A percentile compares a stretch with the other conserved stretches of the same genome.
These are phyloP conservation scores for Saururus chinensis DNA, from an alignment of 164 flowering plant species.

Conservation along the genomic window DNA sequence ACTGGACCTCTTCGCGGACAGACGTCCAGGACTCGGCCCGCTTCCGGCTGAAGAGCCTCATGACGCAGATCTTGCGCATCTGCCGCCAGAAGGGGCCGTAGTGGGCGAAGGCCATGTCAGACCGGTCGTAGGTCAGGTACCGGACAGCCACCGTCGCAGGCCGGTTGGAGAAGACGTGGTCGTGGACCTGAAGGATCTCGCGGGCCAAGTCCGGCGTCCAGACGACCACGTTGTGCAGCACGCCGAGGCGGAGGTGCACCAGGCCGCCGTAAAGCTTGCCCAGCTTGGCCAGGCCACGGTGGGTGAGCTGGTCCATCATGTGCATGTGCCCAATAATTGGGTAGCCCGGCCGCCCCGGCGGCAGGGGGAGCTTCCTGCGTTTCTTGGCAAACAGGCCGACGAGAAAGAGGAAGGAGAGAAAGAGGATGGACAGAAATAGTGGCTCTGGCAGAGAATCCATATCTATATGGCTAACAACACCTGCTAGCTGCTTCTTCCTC, in stretches of 20 bases:
- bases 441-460: not conserved
- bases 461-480: not conserved
- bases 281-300: constrained; percentile 67
- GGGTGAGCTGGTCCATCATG: constrained; percentile 74
- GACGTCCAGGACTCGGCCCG: constrained; percentile 79
- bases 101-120: constrained; percentile 83
- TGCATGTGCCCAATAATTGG: constrained; percentile 74
- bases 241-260: constrained; percentile 49
- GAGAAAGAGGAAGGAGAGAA: not conserved
- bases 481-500: too few species aligned
- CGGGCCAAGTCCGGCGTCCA: constrained; percentile 58
- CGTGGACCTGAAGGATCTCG: constrained; percentile 65
- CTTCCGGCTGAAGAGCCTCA: constrained; percentile 69
- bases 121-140: constrained; percentile 64
- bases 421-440: not conserved
- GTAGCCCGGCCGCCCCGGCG: constrained; percentile 61
- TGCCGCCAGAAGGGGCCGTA: constrained; percentile 96
- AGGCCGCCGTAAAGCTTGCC: constrained; percentile 62
- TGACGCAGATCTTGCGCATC: constrained; percentile 82
- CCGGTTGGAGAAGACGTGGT: constrained; percentile 62
- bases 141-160: constrained; percentile 60
- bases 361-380: constrained; percentile 30
- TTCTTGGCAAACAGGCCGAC: not conserved
- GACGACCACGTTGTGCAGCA: constrained; percentile 43
- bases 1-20: constrained; percentile 66